phyloP scores from a whole-genome alignment of 1,284 basidiomycete species.

The Cryptococcus sp. region DNA sequence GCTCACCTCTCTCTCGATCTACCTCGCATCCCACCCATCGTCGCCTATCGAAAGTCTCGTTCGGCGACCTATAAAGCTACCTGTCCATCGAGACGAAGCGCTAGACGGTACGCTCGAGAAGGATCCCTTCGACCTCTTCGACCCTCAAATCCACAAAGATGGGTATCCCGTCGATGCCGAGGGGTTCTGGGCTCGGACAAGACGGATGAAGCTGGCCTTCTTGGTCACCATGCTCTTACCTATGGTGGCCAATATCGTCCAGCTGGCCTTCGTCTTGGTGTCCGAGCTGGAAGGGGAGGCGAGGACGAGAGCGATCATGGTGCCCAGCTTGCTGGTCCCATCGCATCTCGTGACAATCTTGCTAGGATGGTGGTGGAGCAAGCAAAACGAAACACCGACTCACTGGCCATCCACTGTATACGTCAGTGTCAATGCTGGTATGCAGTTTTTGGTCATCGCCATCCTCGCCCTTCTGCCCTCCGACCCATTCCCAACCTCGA shows the following conservation, averaged over 20 bases:
- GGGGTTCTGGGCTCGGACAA: constrained; percentile 55
- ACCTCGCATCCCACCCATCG: constrained; percentile 28
- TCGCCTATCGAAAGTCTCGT: constrained; percentile 25
- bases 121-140: constrained; percentile 74
- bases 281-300: constrained; percentile 8
- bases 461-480: constrained; percentile 41
- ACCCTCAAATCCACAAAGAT: constrained; percentile 62
- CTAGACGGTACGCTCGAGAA: constrained; percentile 29
- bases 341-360: constrained; percentile 60
- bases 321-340: constrained; percentile 52
- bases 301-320: constrained; percentile 11
- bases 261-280: constrained; percentile 32
- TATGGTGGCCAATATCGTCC: constrained; percentile 23
- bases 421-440: constrained; percentile 56
- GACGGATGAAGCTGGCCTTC: constrained; percentile 25
- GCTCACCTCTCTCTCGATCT: constrained; percentile 32
- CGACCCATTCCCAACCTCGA: constrained; percentile 26
- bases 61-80: constrained; percentile 24
- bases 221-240: constrained; percentile 32
- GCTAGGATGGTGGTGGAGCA: constrained; percentile 55
- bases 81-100: constrained; percentile 24
- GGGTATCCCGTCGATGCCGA: constrained; percentile 68
- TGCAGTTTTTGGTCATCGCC: constrained; percentile 52
- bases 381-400: constrained; percentile 50
- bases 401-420: constrained; percentile 65